Evolutionary conservation across 202 grass and related monocot species (phyloP), one percentile per base, ranked within the genome.

Genomic region (Digitaria exilis): DNA sequence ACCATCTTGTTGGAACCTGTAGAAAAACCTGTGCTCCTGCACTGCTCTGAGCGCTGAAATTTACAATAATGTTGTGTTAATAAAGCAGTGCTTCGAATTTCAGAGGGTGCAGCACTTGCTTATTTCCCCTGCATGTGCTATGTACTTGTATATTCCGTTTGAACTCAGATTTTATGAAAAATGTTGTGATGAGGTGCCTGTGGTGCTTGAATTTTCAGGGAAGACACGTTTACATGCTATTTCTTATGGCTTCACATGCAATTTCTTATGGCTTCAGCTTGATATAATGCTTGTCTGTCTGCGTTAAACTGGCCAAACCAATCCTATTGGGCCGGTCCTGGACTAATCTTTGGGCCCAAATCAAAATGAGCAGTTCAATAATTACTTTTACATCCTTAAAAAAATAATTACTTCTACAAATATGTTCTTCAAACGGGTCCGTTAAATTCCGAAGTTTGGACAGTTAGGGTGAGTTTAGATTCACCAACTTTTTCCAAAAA

Each of bases 101-200:
- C 59, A 83, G 58, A 68, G 30, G 51, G 5, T 79, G 67, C n/a
- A 43, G 37, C 50, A 15, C 32, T 14, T 9, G 59, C n/a, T 15
- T 29, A 63, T 63, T 29, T 73, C 22, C 54, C 29, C 50, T 64
- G n/a, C 51, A 90, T 50, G 29, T 65, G 72, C 55, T 72, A 3
- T 78, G 45, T 81, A 68, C 30, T 17, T 85, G 65, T 84, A 85
- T 85, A 84, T 77, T 39, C 10, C 7, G 4, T 78, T 43, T 35
- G 62, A 73, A 57, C 49, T 75, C 50, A 9, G 3, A 21, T 82
- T 56, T 18, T 24, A n/a, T 56, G 21, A 19, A 25, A n/a, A 54
- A 60, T 80, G 1, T 21, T 37, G 14, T 84, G 22, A 9, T 76
- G 14, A 46, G 4, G 26, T 29, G 30, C 21, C 48, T 81, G 12